Evolutionary conservation across 139 green algal genomes (phyloP), one percentile per base, ranked within the genome.

Genomic region (Coelastrella sp.): DNA sequence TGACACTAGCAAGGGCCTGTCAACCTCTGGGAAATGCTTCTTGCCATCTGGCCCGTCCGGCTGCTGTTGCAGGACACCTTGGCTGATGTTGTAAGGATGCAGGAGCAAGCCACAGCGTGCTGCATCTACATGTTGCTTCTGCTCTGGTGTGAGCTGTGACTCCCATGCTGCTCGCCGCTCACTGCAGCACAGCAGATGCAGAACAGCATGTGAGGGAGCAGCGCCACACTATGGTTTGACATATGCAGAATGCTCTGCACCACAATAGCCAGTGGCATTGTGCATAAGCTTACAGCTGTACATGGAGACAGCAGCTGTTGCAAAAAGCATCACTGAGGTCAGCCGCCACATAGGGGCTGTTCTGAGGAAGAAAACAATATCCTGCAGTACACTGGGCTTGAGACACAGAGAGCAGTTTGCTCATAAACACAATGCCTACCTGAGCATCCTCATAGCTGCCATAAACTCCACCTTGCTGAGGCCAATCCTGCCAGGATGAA

Each of bases 391-490:
- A n/a, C n/a, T n/a, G n/a, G n/a, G n/a, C n/a, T n/a, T n/a, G n/a
- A 47, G 32, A 47, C 32, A 71, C 61, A 71, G 61, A 71, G 1
- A 71, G 61, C 61, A 13, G 10, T 71, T 10, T 71, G 10, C 11
- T 19, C 10, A 10, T n/a, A n/a, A n/a, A n/a, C n/a, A n/a, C n/a
- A n/a, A n/a, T 10, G 61, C 61, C 61, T 71, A 71, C 87, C 20
- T 80, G 4, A 92, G 90, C 90, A 88, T 75, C 57, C 54, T 54
- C 83, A 85, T 83, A 5, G 85, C 90, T 32, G 90, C 90, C 16
- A 75, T 19, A 23, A 91, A 79, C 85, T 91, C 79, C 59, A 58
- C 19, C 19, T 91, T 77, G 23, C 71, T 89, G 19, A 92, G 77
- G 3, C 85, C 85, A 32, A 23, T 75, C 5, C 75, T 61, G 23